phyloP scores from a whole-genome alignment of 1,139 yeast genomes.

The Meyerozyma sp. region DNA sequence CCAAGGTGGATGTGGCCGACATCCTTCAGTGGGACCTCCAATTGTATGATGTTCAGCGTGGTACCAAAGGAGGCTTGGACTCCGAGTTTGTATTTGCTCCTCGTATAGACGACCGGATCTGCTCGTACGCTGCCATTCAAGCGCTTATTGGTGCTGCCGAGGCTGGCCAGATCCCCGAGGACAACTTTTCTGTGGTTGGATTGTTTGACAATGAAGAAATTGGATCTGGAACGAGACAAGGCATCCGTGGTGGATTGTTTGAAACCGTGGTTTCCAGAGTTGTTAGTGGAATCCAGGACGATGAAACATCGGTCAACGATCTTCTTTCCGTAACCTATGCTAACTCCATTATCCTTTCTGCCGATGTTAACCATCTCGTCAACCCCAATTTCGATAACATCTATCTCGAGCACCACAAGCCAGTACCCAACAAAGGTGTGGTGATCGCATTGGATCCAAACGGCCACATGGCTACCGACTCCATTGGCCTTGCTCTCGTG shows the following conservation, averaged over 20 bases:
- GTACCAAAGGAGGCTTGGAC: conserved; percentile 54
- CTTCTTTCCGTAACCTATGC: conserved; percentile 35
- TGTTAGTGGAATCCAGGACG: conserved; percentile 9
- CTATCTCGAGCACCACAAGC: conserved; percentile 70
- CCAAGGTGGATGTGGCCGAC: conserved; percentile 44
- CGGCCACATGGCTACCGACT: conserved; percentile 78
- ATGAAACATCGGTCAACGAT: conserved; percentile 18
- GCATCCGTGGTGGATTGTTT: conserved; percentile 51
- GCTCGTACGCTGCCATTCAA: conserved; percentile 54
- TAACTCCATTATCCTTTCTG: conserved; percentile 55
- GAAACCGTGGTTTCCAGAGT: conserved; percentile 40
- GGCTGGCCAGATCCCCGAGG: conserved; percentile 14
- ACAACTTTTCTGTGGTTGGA: conserved; percentile 45
- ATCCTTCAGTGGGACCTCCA: conserved; percentile 57
- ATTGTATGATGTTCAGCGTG: conserved; percentile 59
- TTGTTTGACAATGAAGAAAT: conserved; percentile 61
- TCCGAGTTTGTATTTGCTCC: conserved; percentile 62
- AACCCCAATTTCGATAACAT: conserved; percentile 59
- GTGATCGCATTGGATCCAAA: conserved; percentile 70
- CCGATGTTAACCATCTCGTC: conserved; percentile 61
- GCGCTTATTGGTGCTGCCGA: conserved; percentile 36
- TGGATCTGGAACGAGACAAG: conserved; percentile 56
- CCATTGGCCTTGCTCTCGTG: conserved; percentile 59
- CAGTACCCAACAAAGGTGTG: conserved; percentile 73
- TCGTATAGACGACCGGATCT: conserved; percentile 60